Percentiles rank a stretch among this genome's conserved stretches.
These are phyloP conservation scores for Alternaria infectoria DNA, from an alignment of 2,329 filamentous ascomycete species.

Conservation along the genomic window DNA sequence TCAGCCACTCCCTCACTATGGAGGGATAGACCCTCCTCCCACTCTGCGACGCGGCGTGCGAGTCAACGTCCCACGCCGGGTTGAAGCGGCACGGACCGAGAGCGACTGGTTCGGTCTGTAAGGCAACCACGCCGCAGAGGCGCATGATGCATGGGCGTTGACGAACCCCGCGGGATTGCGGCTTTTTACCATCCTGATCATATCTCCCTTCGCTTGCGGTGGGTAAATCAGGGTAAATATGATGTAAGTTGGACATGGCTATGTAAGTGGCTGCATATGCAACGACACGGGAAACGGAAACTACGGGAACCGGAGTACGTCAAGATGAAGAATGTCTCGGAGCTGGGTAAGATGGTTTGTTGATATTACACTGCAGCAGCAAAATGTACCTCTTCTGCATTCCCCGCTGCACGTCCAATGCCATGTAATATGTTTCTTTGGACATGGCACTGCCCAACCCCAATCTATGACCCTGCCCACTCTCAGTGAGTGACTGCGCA, in stretches of 20 bases:
- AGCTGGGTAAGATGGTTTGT: neutral
- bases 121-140: conserved; percentile 7
- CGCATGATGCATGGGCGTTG: conserved; percentile 3
- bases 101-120: neutral
- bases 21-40: neutral
- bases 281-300: neutral
- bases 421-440: neutral
- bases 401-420: neutral
- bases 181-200: neutral
- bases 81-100: neutral
- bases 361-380: neutral
- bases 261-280: neutral
- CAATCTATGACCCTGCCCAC: conserved; percentile 1
- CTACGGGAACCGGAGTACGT: neutral
- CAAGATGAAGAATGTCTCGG: neutral
- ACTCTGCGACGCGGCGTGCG: neutral
- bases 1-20: neutral
- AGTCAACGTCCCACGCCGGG: neutral
- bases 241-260: neutral
- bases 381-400: neutral
- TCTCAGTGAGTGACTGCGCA: neutral
- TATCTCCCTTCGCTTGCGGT: conserved; percentile 1
- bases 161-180: neutral
- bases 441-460: neutral
- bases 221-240: neutral